These are phyloP conservation scores for Magnusiomyces sp. DNA, from an alignment of 1,139 yeast genomes.

Conservation along the genomic window DNA sequence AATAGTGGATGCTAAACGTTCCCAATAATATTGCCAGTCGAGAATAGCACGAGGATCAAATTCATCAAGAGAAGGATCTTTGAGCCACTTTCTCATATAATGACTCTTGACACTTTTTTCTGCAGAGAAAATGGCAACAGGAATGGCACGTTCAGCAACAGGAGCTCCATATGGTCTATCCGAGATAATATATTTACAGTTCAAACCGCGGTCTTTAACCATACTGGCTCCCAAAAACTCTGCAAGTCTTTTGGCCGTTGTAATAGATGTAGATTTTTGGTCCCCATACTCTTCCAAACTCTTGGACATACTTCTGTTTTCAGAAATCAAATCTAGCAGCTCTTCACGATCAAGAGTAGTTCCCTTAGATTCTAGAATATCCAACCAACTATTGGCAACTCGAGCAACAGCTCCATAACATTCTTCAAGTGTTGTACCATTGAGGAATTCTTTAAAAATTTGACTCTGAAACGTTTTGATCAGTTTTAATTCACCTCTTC, in stretches of 20 bases:
- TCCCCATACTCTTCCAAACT: conserved; percentile 80
- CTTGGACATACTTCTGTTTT: conserved; percentile 91
- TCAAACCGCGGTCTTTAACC: conserved; percentile 95
- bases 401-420: conserved; percentile 87
- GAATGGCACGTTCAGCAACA: conserved; percentile 92
- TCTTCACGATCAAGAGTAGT: conserved; percentile 88
- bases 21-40: conserved; percentile 91
- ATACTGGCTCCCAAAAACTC: conserved; percentile 95
- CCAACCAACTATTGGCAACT: conserved; percentile 94
- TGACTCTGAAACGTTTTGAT: conserved; percentile 95
- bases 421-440: conserved; percentile 66
- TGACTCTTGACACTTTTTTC: conserved; percentile 51
- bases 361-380: conserved; percentile 84
- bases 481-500: conserved; percentile 92
- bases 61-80: conserved; percentile 66
- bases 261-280: conserved; percentile 90
- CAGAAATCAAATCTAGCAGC: conserved; percentile 88
- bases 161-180: conserved; percentile 79
- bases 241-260: conserved; percentile 88
- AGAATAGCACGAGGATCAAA: conserved; percentile 84
- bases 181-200: conserved; percentile 89
- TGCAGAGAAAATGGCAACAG: conserved; percentile 91
- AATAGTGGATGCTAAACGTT: conserved; percentile 83
- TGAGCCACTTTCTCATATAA: conserved; percentile 78
- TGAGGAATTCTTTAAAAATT: conserved; percentile 81